Evolutionary conservation across 2,329 filamentous ascomycete genomes (phyloP).

Genomic region (Aspergillus sp.): DNA sequence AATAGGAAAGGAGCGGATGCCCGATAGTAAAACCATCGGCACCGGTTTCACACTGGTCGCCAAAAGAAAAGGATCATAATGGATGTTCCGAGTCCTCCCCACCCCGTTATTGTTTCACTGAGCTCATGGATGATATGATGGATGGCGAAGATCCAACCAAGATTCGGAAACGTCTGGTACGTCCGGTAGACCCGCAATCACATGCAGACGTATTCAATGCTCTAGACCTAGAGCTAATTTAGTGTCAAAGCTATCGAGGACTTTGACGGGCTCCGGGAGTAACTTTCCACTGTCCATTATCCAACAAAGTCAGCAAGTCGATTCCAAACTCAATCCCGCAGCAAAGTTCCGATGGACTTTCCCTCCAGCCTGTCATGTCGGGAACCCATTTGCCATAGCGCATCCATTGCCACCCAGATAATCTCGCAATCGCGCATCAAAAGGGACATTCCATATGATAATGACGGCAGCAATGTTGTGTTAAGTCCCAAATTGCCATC

Average conservation of each 20-base stretch:
- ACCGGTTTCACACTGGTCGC: background rate
- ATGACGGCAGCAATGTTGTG: conserved; percentile 1
- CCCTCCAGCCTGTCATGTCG: conserved; percentile 5
- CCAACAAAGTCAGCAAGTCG: background rate
- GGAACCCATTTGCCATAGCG: conserved; percentile 1
- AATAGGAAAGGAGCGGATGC: background rate
- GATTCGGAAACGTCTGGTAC: conserved; percentile 9
- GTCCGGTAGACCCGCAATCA: conserved; percentile 32
- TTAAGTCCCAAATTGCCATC: conserved; percentile 11
- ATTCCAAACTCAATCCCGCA: conserved; percentile 6
- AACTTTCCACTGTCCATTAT: background rate
- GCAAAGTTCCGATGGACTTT: background rate
- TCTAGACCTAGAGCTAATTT: conserved; percentile 5
- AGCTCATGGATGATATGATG: background rate
- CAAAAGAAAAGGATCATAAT: background rate
- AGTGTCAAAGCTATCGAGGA: conserved; percentile 2
- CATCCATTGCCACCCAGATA: conserved; percentile 13
- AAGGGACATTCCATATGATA: conserved; percentile 4
- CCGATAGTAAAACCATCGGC: background rate
- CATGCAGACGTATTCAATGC: conserved; percentile 20
- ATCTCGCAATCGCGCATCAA: conserved; percentile 4
- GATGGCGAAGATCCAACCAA: background rate
- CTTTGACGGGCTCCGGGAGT: background rate
- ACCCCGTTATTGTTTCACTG: background rate
- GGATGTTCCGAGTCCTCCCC: conserved; percentile 2